Evolutionary conservation across 306 rosid genomes (phyloP), one percentile per base, ranked within the genome.

Genomic region (Cucumis melo): DNA sequence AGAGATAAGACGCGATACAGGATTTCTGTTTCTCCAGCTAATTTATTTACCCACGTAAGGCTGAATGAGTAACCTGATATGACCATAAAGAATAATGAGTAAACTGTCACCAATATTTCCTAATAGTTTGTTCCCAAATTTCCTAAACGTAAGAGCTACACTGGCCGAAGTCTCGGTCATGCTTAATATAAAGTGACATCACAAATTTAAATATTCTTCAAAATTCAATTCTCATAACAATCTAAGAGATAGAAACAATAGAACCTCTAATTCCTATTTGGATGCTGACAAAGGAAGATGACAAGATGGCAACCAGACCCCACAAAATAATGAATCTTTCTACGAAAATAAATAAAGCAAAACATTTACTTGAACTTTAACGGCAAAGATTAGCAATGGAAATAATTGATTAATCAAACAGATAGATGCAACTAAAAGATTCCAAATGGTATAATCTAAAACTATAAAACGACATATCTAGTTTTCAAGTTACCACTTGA

Each of bases 61-160:
- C 88, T 89, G 82, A 94, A 94, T 57, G 95, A 86, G 81, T 85
- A 94, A 73, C 97, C 98, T 91, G 80, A 71, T 66, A 80, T 44
- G 67, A 80, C 61, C 57, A 50, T 17, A 15, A 7, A 16, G 38
- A 48, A 46, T 7, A 66, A 21, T 17, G 42, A 48, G 57, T 8
- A 14, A 70, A 70, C 10, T 4, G 14, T 70, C 57, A 72, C 60
- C 41, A 27, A 72, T 50, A 7, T 27, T 6, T 53, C 34, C 75
- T 44, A 68, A 41, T 14, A 67, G 55, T 44, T 68, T 21, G 11
- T 16, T 67, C 55, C 12, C 5, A 67, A 67, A 20, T 67, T n/a
- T 67, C 10, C n/a, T 24, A 59, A 12, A 59, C 1, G 1, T 44
- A 44, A 42, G 53, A 44, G 57, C 75, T 24, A 68, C 12, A 23